Percentiles rank a stretch among this genome's conserved stretches.
Conservation (phyloP, 2,329 filamentous ascomycete species). For the Stachybotrys elegans region DNA sequence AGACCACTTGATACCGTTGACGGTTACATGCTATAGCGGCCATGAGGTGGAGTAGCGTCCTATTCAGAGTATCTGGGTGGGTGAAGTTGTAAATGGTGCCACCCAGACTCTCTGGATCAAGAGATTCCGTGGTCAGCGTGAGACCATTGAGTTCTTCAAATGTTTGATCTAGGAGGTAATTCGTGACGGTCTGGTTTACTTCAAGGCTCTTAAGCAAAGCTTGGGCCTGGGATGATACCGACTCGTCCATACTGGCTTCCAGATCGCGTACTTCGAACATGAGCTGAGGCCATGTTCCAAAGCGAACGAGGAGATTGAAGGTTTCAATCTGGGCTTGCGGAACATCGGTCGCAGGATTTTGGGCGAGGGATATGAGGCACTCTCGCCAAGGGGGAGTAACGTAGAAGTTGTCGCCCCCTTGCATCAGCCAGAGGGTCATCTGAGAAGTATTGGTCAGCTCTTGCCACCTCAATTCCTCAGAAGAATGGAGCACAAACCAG, state of each 20-base stretch:
- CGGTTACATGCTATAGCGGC: background rate
- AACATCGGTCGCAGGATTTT: background rate
- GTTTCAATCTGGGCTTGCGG: background rate
- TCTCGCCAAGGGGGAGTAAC: background rate
- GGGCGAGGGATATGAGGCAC: background rate
- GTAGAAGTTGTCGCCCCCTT: slow-evolving; percentile 2
- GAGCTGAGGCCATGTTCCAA: background rate
- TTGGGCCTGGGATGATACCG: background rate
- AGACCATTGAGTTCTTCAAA: too few relatives aligned
- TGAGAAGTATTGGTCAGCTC: background rate
- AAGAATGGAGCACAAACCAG: background rate
- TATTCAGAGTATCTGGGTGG: background rate
- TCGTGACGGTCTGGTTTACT: background rate
- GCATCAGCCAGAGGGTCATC: background rate
- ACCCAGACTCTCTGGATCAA: background rate
- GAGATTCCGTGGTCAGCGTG: background rate
- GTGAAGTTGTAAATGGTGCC: background rate
- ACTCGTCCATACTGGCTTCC: background rate
- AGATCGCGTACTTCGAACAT: background rate
- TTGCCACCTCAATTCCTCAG: too few relatives aligned
- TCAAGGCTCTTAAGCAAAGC: background rate
- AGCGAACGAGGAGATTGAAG: background rate
- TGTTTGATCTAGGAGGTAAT: background rate
- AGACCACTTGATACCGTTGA: background rate
- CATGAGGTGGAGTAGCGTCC: background rate